A percentile compares a stretch with the other conserved stretches of the same genome.
phyloP scores from a whole-genome alignment of 164 flowering plant species.

The Akebia trifoliata region DNA sequence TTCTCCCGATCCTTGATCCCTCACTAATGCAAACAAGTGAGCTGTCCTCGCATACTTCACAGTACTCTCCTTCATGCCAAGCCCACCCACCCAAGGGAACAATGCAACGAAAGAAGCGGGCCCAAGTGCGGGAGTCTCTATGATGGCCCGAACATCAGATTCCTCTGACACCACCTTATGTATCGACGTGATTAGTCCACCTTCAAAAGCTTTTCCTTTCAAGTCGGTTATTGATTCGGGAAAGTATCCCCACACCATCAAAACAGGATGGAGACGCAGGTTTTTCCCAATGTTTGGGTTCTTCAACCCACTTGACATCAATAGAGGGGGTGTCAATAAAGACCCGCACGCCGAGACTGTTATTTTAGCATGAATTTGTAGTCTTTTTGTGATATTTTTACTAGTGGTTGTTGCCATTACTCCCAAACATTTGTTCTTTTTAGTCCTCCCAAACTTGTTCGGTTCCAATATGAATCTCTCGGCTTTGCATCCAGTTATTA shows the following conservation, averaged over 20 bases:
- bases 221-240: constrained; percentile 24
- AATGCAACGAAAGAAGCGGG: constrained; percentile 30
- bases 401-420: constrained; percentile 36
- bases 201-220: constrained; percentile 34
- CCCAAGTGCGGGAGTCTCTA: constrained; percentile 31
- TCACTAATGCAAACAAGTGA: constrained; percentile 27
- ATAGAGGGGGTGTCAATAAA: constrained; percentile 57
- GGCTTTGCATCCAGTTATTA: constrained; percentile 68
- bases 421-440: constrained; percentile 52
- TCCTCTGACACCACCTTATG: constrained; percentile 27
- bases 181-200: constrained; percentile 36
- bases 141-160: constrained; percentile 14
- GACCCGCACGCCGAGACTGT: constrained; percentile 79
- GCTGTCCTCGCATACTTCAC: constrained; percentile 30
- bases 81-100: constrained; percentile 39
- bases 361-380: constrained; percentile 55
- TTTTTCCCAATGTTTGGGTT: constrained; percentile 42
- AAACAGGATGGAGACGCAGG: constrained; percentile 43
- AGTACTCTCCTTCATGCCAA: constrained; percentile 32
- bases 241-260: constrained; percentile 40
- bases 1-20: constrained; percentile 37
- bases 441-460: constrained; percentile 20
- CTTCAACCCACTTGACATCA: constrained; percentile 59
- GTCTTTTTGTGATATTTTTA: constrained; percentile 26
- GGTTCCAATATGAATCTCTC: constrained; percentile 46